These are phyloP conservation scores for Fagus sylvatica DNA, from an alignment of 306 rosid genomes.

Conservation along the genomic window DNA sequence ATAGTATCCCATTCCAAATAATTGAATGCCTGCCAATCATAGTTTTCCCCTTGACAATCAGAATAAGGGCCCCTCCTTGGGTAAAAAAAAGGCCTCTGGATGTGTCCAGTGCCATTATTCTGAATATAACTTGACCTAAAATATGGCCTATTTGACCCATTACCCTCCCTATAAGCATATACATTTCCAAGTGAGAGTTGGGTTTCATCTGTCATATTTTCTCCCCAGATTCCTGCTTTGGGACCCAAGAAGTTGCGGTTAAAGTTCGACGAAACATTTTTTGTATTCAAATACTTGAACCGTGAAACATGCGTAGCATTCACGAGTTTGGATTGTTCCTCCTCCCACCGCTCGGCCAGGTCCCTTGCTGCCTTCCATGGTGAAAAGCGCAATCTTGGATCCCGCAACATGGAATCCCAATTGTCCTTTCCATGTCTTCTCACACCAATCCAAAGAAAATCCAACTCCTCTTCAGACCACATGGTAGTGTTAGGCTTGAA, in stretches of 20 bases:
- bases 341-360: constrained; percentile 69
- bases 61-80: constrained; percentile 29
- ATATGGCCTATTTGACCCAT: constrained; percentile 31
- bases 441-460: constrained; percentile 75
- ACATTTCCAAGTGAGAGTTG: constrained; percentile 40
- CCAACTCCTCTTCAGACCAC: constrained; percentile 83
- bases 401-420: constrained; percentile 69
- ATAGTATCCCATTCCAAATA: constrained; percentile 31
- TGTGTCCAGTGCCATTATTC: constrained; percentile 15
- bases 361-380: constrained; percentile 51
- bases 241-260: constrained; percentile 30
- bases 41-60: constrained; percentile 30
- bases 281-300: constrained; percentile 37
- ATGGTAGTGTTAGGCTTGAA: constrained; percentile 27
- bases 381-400: constrained; percentile 59
- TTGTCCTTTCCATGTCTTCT: constrained; percentile 66
- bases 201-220: constrained; percentile 32
- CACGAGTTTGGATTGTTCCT: constrained; percentile 52
- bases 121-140: constrained; percentile 27
- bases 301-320: constrained; percentile 35
- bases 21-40: constrained; percentile 30
- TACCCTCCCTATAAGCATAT: constrained; percentile 38
- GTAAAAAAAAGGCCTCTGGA: constrained; percentile 30
- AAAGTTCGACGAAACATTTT: constrained; percentile 30
- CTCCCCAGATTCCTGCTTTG: constrained; percentile 37